A percentile compares a stretch with the other conserved stretches of the same genome.
These are phyloP conservation scores for Neurospora sp. DNA, from an alignment of 495 filamentous ascomycete genomes.

Conservation along the genomic window DNA sequence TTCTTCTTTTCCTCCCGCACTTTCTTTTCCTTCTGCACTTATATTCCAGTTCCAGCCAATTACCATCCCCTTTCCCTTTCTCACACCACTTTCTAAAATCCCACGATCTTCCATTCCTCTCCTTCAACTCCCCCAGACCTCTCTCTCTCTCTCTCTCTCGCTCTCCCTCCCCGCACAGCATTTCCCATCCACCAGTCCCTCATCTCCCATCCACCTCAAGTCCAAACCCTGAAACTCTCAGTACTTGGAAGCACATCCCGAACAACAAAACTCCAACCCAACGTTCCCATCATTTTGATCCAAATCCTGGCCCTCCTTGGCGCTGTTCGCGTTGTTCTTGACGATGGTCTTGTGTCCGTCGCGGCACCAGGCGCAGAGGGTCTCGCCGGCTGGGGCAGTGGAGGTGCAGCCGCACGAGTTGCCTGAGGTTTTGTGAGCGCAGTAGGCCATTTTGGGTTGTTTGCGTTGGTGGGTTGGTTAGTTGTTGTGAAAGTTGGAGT, in stretches of 20 bases:
- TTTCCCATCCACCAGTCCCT: not conserved
- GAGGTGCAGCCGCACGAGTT: not conserved
- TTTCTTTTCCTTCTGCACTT: not conserved
- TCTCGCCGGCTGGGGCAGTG: not conserved
- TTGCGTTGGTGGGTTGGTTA: not conserved
- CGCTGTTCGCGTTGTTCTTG: not conserved
- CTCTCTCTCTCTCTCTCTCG: not conserved
- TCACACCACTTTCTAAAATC: not conserved
- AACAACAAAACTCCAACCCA: not conserved
- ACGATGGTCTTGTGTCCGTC: not conserved
- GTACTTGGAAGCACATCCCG: not conserved
- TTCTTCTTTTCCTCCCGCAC: not conserved
- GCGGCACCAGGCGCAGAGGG: not conserved
- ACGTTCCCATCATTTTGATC: not conserved
- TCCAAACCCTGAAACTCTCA: not conserved
- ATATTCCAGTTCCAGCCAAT: not conserved
- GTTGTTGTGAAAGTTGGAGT: not conserved
- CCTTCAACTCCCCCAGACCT: not conserved
- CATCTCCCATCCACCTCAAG: not conserved
- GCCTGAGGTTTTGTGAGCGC: not conserved
- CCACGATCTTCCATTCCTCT: not conserved
- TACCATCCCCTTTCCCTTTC: not conserved
- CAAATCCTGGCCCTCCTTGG: not conserved
- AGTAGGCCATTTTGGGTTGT: not conserved
- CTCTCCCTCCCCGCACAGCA: not conserved